Base-by-base conservation (phyloP, 345 rosid species). In the Syzygium oleosum region DNA sequence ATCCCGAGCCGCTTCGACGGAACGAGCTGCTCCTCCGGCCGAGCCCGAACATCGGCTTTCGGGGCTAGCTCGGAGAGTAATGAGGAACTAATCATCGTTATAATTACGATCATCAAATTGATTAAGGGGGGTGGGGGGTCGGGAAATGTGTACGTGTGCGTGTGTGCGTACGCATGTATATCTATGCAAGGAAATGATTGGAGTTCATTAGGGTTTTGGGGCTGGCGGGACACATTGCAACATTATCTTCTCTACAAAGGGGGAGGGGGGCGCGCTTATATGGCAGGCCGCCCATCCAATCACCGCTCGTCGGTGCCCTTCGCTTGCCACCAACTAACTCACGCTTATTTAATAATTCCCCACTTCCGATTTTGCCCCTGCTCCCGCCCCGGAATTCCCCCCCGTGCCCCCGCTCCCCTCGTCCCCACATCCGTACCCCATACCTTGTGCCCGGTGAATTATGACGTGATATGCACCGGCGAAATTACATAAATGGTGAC, bases 221-320 rank as follows among this genome's bases (percentile, higher is more conserved):
- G 92, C 56, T 79, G 89, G 89, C 85, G 85, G 88, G 90, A 73
- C 80, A 29, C 21, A 55, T 21, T 41, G 19, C 49, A 38, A 88
- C 91, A 87, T 93, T 90, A 91, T 93, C 93, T 56, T 77, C 43
- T 43, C 46, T 43, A 43, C 46, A 43, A 43, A 41, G 85, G 84
- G 16, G 27, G 54, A 87, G 84, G 25, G 27, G 41, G 58, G 22
- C 12, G 73, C 19, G 52, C 85, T 56, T 85, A 23, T 16, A 85
- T 31, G 94, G 89, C 89, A 88, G 92, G 94, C 93, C 91, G 91
- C 84, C 93, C 89, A 89, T 90, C 94, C 95, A 93, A 93, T 93
- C 91, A 90, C 65, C 85, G 52, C 87, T 85, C 93, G 94, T 92
- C 92, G 95, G 94, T 91, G 94, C 89, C 91, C 83, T 54, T 51